Conservation (phyloP, 805 yeast species). For the Starmera dryadoides region DNA sequence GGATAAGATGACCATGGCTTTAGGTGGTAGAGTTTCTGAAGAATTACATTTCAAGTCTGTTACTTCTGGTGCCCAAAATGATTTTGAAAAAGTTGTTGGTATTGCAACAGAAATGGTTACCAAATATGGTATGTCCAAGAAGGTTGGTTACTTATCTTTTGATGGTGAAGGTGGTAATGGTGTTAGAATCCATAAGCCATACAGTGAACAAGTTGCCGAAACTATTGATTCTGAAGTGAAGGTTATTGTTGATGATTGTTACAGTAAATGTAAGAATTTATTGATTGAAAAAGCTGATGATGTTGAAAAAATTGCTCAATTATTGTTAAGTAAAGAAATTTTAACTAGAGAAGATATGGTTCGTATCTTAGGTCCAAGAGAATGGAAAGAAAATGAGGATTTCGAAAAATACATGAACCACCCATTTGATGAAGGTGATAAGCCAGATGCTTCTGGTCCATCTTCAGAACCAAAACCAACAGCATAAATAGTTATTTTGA, state of each 20-base stretch:
- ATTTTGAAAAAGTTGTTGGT: constrained; percentile 83
- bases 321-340: constrained; percentile 66
- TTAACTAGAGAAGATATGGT: constrained; percentile 78
- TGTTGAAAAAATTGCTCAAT: constrained; percentile 68
- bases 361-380: constrained; percentile 67
- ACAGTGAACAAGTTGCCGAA: constrained; percentile 64
- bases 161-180: constrained; percentile 46
- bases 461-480: background rate
- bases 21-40: constrained; percentile 90
- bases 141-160: constrained; percentile 61
- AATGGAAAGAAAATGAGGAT: constrained; percentile 79
- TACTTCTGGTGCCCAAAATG: constrained; percentile 90
- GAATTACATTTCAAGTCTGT: constrained; percentile 83
- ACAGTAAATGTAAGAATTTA: constrained; percentile 49
- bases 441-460: background rate
- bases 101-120: constrained; percentile 90
- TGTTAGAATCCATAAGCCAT: constrained; percentile 51
- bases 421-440: background rate
- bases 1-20: constrained; percentile 89
- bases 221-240: constrained; percentile 65
- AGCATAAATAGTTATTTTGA: background rate
- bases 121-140: constrained; percentile 79
- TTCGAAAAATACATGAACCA: constrained; percentile 73
- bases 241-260: constrained; percentile 58
- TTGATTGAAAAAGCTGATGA: constrained; percentile 51